A percentile compares a stretch with the other conserved stretches of the same genome.
These are phyloP conservation scores for Aureobasidium sp. DNA, from an alignment of 2,329 filamentous ascomycete species.

Conservation along the genomic window DNA sequence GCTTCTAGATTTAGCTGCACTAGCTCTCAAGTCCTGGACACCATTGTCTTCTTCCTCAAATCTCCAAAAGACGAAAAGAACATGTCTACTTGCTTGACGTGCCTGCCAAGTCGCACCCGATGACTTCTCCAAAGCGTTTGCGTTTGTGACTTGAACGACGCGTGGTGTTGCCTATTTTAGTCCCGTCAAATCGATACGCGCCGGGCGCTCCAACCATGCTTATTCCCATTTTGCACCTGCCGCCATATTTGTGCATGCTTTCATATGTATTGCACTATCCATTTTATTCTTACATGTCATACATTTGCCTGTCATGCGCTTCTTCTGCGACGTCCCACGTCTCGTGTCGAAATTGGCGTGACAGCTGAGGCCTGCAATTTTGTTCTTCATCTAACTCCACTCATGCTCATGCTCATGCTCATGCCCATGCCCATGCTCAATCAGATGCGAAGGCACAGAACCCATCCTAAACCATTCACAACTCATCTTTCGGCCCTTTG, in stretches of 20 bases:
- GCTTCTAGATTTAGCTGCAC: neutral
- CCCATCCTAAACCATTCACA: neutral
- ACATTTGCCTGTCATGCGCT: neutral
- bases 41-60: neutral
- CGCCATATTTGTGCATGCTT: neutral
- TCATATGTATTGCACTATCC: neutral
- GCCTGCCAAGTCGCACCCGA: slow-evolving; percentile 2
- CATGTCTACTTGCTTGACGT: neutral
- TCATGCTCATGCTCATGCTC: neutral
- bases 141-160: neutral
- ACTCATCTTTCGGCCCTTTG: neutral
- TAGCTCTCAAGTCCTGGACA: no score
- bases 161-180: neutral
- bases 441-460: neutral
- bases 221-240: no score
- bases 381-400: neutral
- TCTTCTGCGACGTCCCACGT: neutral
- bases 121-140: neutral
- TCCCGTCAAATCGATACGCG: neutral
- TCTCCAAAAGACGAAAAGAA: neutral
- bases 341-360: neutral
- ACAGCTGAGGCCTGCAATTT: neutral
- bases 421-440: neutral
- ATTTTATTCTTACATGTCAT: neutral
- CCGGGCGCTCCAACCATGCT: neutral